A percentile compares a stretch with the other conserved stretches of the same genome.
Conservation (phyloP, 2,329 filamentous ascomycete species). For the Verticillium nonalfalfae region DNA sequence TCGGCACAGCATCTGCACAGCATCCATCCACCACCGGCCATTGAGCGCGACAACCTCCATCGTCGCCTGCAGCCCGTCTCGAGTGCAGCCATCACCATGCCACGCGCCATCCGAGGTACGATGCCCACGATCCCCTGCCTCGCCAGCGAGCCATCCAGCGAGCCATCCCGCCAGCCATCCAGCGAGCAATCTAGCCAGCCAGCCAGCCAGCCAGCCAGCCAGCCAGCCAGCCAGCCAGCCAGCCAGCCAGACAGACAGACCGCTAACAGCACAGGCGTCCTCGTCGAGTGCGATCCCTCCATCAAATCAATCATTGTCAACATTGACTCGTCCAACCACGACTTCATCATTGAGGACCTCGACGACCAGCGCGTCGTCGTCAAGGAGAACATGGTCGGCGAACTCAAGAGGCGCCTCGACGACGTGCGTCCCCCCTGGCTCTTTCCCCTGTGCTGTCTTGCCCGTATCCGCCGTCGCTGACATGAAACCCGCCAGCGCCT, state of each 20-base stretch:
- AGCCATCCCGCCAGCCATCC: too few species aligned
- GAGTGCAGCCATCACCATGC: constrained; percentile 31
- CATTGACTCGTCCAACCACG: constrained; percentile 64
- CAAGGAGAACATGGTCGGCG: constrained; percentile 64
- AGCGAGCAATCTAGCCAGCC: too few species aligned
- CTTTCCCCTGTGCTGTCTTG: background rate
- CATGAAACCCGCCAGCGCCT: constrained; percentile 29
- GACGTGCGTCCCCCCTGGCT: constrained; percentile 42
- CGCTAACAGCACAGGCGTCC: constrained; percentile 45
- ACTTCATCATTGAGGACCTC: constrained; percentile 73
- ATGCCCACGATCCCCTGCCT: background rate
- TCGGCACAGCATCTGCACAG: too few species aligned
- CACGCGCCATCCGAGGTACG: constrained; percentile 50
- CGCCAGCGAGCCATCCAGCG: constrained; percentile 2
- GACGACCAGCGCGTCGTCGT: constrained; percentile 72
- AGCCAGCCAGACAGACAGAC: too few species aligned
- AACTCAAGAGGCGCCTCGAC: constrained; percentile 63
- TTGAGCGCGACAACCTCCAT: background rate
- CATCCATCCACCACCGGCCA: background rate
- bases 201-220: too few species aligned
- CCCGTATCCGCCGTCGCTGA: background rate
- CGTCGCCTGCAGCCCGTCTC: background rate
- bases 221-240: background rate
- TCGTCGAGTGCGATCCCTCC: constrained; percentile 78
- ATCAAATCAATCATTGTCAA: constrained; percentile 81